These are phyloP conservation scores for Crucihimalaya himalaica DNA, from an alignment of 345 rosid species.

Conservation along the genomic window DNA sequence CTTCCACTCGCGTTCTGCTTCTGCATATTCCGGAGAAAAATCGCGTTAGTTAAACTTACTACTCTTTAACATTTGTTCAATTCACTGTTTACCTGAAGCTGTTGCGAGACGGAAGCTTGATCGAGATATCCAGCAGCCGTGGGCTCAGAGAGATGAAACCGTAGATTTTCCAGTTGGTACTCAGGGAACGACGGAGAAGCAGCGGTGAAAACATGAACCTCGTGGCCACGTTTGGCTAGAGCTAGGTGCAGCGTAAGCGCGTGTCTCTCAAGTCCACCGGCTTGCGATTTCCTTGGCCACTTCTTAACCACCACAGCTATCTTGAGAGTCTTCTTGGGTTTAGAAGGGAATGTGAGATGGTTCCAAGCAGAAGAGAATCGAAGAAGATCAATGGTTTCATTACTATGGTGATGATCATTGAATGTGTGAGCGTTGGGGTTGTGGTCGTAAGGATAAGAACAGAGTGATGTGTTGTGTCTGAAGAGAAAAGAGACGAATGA, in stretches of 20 bases:
- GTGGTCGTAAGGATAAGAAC: constrained; percentile 46
- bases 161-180: constrained; percentile 49
- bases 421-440: constrained; percentile 1
- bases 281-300: constrained; percentile 82
- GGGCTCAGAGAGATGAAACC: constrained; percentile 75
- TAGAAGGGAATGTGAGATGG: constrained; percentile 54
- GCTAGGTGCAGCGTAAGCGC: constrained; percentile 85
- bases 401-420: constrained; percentile 2
- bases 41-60: no score
- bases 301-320: constrained; percentile 86
- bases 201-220: constrained; percentile 85
- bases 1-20: constrained; percentile 63
- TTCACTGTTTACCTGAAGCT: constrained; percentile 45
- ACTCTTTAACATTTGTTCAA: not conserved
- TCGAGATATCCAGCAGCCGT: constrained; percentile 78
- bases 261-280: constrained; percentile 90
- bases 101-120: constrained; percentile 71
- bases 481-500: constrained; percentile 61
- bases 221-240: constrained; percentile 81
- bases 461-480: constrained; percentile 44
- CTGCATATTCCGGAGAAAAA: constrained; percentile 11
- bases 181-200: constrained; percentile 54
- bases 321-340: constrained; percentile 55
- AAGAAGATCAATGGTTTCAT: constrained; percentile 59
- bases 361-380: constrained; percentile 73